Evolutionary conservation across 257 asterid species (phyloP), one percentile per base, ranked within the genome.

Genomic region (Solanum dulcamara): DNA sequence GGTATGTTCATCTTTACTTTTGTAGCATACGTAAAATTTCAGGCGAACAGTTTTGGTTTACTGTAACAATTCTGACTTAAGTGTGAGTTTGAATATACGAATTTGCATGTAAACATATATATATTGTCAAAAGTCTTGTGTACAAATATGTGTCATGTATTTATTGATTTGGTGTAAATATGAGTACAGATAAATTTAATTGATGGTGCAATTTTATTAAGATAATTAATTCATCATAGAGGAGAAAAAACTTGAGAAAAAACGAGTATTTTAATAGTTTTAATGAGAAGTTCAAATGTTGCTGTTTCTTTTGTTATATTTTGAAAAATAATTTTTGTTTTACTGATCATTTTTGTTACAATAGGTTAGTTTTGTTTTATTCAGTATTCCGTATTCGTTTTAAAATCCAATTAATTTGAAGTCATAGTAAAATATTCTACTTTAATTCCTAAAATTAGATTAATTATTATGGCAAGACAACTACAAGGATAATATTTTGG

Each of bases 1-100:
- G 93, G 93, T 90, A 83, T 14, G 18, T 80, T 77, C 6, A 77
- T 77, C 42, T 28, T 15, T 20, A 13, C 2, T 37, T 33, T 35
- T 10, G 30, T 35, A 1, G n/a, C 0, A 0, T 68, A 4, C 15
- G 2, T 2, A 17, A 4, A 68, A 55, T 55, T 55, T 55, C 7
- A 55, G 10, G 22, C 7, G 20, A 55, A 28, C 7, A 55, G 11
- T 55, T 4, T 55, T 12, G 1, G 6, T 28, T 28, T 64, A 64
- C 28, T 28, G 4, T 28, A 38, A 12, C 3, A 26, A 2, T 62
- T 26, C 4, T 55, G 8, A 62, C 22, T 62, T 62, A n/a, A 72
- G 12, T 7, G 7, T 20, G 22, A 71, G 11, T 71, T 38, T 68
- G 17, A 9, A 22, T 57, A 4, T 57, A 57, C 10, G 30, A 57